Evolutionary conservation across 805 yeast genomes (phyloP), one percentile per base, ranked within the genome.

Genomic region (Spathaspora boniae): DNA sequence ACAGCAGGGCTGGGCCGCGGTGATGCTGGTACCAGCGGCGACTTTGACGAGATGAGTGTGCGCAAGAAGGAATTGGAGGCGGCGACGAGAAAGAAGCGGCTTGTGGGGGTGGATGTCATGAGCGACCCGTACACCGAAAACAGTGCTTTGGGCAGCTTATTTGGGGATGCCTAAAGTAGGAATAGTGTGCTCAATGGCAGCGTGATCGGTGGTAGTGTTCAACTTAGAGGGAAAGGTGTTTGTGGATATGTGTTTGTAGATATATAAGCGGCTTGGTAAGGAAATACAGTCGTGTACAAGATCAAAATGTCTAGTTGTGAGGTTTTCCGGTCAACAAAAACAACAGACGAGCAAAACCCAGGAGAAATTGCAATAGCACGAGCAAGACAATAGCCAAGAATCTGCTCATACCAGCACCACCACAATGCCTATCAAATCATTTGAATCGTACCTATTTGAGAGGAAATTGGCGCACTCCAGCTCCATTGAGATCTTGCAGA

Each of bases 51-150:
- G 33, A 71, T 63, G 60, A 64, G 56, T 54, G 75, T 61, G 52
- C 71, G 77, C 53, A 71, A 61, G 50, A 76, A 65, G 57, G 82
- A 66, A 61, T 60, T 73, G 48, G 86, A 74, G 53, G 55, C 60
- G 1, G 44, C 41, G 5, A 68, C 62, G 38, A 68, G 70, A 44
- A 78, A 67, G 60, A 77, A 70, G 65, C 49, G 46, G 4, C 55
- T 48, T 9, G 56, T 54, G 2, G 22, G 26, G n/a, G 50, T 48
- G 18, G 83, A 82, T 56, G 70, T 81, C 15, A 68, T 81, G 72
- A 81, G 79, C 54, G 87, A 81, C 53, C 87, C 87, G n/a, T 70
- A 70, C 35, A 70, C 78, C 5, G 88, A 82, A 50, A 80, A 77
- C 47, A 79, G 76, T n/a, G 82, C 85, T 2, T 59, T 82, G 42